Base-by-base conservation (phyloP, 106 monocot species). In the Dendrobium catenatum region DNA sequence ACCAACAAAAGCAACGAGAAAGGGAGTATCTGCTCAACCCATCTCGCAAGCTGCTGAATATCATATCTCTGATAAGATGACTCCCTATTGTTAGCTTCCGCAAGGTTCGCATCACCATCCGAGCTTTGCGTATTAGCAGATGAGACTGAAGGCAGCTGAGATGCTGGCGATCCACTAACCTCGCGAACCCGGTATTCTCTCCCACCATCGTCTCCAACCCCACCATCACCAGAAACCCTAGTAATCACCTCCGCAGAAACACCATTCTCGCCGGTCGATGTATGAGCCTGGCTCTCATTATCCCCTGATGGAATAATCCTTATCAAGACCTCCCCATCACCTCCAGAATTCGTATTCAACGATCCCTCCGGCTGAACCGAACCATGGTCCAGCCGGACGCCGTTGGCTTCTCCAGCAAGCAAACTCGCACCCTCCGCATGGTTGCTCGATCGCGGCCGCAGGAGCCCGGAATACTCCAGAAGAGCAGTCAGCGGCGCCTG, bases 21-120 rank as follows among this genome's bases (percentile, higher is more conserved):
- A 0, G 97, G 97, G 19, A 98, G 81, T 83, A 98, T 88, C 94
- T 94, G 94, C 81, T 98, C 97, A n/a, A 94, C 82, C 94, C 94
- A 94, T 77, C 87, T 88, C 2, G 97, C 97, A 29, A 93, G 78
- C 89, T 93, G 97, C 81, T 93, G 97, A 79, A 98, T 93, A 81
- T 98, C 97, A 78, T 94, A 91, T 72, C 97, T 89, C 84, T 93
- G 97, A 42, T 92, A 91, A 16, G 94, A 79, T 5, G 86, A 85
- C 48, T 92, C 92, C 68, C 89, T 83, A 22, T 78, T 83, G 70
- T 22, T 88, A 44, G 64, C 89, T 58, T 84, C 89, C 16, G 70
- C 83, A 8, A 9, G 40, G 40, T 79, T 82, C 55, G 73, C 78
- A 46, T 90, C 86, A 41, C 68, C 79, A 2, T 85, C 89, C 19